A percentile compares a stretch with the other conserved stretches of the same genome.
These are phyloP conservation scores for Mycena amicta DNA, from an alignment of 768 basidiomycete genomes.

Conservation along the genomic window DNA sequence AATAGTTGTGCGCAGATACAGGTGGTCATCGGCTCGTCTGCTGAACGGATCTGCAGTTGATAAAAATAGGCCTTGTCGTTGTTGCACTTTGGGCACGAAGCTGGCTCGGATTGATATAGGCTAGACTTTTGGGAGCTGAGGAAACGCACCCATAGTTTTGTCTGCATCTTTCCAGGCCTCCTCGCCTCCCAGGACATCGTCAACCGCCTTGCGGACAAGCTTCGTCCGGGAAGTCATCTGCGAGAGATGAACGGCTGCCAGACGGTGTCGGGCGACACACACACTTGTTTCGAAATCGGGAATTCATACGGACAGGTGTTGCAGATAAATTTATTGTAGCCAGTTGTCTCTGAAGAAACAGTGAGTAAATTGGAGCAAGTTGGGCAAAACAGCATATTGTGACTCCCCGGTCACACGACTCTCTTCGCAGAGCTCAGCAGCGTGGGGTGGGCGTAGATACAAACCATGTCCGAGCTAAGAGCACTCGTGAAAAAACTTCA, in stretches of 20 bases:
- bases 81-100: slow-evolving; percentile 79
- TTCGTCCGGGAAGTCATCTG: slow-evolving; percentile 92
- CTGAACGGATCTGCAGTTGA: slow-evolving; percentile 93
- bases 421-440: too few relatives aligned
- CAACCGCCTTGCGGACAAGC: slow-evolving; percentile 86
- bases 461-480: slow-evolving; percentile 62
- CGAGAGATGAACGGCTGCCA: background rate
- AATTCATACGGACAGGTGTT: slow-evolving; percentile 96
- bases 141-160: slow-evolving; percentile 66
- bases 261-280: slow-evolving; percentile 10
- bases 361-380: slow-evolving; percentile 88
- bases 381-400: slow-evolving; percentile 87
- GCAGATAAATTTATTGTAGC: slow-evolving; percentile 91
- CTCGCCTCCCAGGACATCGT: slow-evolving; percentile 94
- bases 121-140: background rate
- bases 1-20: slow-evolving; percentile 41
- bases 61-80: slow-evolving; percentile 87
- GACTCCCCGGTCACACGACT: background rate
- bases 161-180: slow-evolving; percentile 95
- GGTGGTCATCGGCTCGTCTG: slow-evolving; percentile 88
- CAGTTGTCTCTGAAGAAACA: slow-evolving; percentile 67
- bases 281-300: slow-evolving; percentile 81
- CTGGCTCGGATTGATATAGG: slow-evolving; percentile 33
- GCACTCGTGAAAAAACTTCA: slow-evolving; percentile 81
- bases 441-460: too few relatives aligned